Evolutionary conservation across 352 stramenopile genomes (phyloP).

Genomic region (Phytophthora sp.): DNA sequence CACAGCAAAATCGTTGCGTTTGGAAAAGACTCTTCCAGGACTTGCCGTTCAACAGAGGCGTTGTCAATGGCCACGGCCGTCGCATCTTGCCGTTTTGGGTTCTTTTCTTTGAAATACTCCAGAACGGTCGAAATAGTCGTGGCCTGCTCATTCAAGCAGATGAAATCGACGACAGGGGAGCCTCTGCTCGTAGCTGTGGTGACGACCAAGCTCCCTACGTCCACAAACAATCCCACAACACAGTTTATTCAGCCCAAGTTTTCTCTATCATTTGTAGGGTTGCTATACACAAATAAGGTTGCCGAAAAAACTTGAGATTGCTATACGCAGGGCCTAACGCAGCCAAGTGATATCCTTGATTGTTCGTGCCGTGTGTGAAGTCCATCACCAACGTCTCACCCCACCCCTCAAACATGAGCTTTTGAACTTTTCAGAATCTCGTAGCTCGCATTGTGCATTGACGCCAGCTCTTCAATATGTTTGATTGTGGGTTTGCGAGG

Average conservation of each 20-base stretch:
- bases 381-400: constrained; percentile 34
- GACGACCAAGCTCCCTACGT: neutral
- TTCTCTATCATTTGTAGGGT: neutral
- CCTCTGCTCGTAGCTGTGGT: neutral
- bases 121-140: neutral
- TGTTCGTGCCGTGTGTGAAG: constrained; percentile 35
- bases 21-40: too few relatives aligned
- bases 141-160: neutral
- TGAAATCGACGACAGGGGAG: too few relatives aligned
- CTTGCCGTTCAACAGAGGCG: too few relatives aligned
- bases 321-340: neutral
- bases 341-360: constrained; percentile 29
- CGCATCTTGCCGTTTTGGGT: too few relatives aligned
- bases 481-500: neutral
- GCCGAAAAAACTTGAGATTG: neutral
- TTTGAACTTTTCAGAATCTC: constrained; percentile 10
- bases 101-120: too few relatives aligned
- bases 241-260: neutral
- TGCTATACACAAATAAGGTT: neutral
- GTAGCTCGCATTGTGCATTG: neutral
- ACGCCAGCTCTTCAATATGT: neutral
- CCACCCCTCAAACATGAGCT: constrained; percentile 26
- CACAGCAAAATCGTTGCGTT: constrained; percentile 25
- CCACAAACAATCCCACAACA: neutral
- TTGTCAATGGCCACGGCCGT: too few relatives aligned